Evolutionary conservation across 345 rosid species (phyloP).

Genomic region (Brassica cretica): DNA sequence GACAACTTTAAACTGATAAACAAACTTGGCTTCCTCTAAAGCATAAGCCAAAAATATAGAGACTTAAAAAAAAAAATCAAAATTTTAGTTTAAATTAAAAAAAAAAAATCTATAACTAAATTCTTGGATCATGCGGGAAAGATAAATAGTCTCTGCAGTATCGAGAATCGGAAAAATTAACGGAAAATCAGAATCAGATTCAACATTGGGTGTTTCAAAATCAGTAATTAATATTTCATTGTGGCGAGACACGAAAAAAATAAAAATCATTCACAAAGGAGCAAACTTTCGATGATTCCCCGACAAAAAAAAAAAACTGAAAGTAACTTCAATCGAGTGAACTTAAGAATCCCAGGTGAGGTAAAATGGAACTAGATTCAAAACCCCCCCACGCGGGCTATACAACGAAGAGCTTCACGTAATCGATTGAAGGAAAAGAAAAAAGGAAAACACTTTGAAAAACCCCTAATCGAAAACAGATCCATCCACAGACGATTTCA

Average conservation of each 20-base stretch:
- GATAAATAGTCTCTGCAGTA: too few species aligned
- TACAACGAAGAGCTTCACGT: neutral
- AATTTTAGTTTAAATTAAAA: too few species aligned
- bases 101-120: too few species aligned
- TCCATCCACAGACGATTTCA: constrained; percentile 36
- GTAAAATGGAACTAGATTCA: neutral
- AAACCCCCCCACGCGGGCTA: neutral
- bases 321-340: constrained; percentile 17
- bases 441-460: constrained; percentile 17
- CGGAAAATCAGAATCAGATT: too few species aligned
- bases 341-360: constrained; percentile 9
- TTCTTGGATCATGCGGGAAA: too few species aligned
- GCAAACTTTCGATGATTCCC: neutral
- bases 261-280: constrained; percentile 4
- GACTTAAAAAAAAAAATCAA: too few species aligned
- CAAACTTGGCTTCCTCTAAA: too few species aligned
- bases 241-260: too few species aligned
- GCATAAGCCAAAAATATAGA: too few species aligned
- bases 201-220: too few species aligned
- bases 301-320: neutral
- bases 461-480: constrained; percentile 55
- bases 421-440: constrained; percentile 11
- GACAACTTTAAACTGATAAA: neutral
- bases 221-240: too few species aligned
- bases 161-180: too few species aligned